Conservation (phyloP, 2,329 filamentous ascomycete genomes). For the Cyphellophora europaea region DNA sequence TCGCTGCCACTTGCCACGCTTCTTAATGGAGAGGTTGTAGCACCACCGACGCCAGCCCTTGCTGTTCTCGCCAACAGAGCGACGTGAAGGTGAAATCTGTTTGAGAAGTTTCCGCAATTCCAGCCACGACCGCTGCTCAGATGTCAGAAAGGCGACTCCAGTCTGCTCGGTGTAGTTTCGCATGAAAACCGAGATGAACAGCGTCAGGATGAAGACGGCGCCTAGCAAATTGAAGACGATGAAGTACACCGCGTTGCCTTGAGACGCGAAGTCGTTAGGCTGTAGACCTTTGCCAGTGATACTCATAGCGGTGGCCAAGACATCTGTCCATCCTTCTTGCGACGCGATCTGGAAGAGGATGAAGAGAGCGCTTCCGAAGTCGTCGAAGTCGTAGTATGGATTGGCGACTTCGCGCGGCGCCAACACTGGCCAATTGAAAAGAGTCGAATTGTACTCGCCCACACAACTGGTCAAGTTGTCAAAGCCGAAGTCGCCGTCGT, state of each 20-base stretch:
- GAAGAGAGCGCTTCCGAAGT: constrained; percentile 87
- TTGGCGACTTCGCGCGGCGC: constrained; percentile 75
- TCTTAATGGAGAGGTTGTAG: constrained; percentile 86
- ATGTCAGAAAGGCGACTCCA: constrained; percentile 88
- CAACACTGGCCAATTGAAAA: constrained; percentile 76
- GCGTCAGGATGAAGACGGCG: constrained; percentile 88
- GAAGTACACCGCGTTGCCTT: constrained; percentile 90
- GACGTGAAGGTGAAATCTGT: constrained; percentile 90
- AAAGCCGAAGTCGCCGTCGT: constrained; percentile 49
- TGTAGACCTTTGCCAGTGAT: constrained; percentile 71
- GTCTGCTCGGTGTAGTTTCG: constrained; percentile 98
- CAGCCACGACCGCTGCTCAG: constrained; percentile 93
- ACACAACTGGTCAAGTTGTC: constrained; percentile 60
- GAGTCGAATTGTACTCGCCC: constrained; percentile 68
- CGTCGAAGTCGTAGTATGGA: constrained; percentile 83
- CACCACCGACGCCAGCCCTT: constrained; percentile 85
- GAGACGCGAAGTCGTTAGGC: constrained; percentile 57
- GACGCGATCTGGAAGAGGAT: constrained; percentile 98
- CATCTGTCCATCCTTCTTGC: constrained; percentile 94
- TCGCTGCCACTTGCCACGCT: constrained; percentile 84
- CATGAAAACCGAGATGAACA: constrained; percentile 99
- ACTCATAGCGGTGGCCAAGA: constrained; percentile 74
- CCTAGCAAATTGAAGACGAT: constrained; percentile 92
- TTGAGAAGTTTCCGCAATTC: constrained; percentile 84
- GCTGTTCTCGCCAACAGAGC: constrained; percentile 68